Evolutionary conservation across 805 yeast species (phyloP).

Genomic region (Kazachstania bromeliacearum): DNA sequence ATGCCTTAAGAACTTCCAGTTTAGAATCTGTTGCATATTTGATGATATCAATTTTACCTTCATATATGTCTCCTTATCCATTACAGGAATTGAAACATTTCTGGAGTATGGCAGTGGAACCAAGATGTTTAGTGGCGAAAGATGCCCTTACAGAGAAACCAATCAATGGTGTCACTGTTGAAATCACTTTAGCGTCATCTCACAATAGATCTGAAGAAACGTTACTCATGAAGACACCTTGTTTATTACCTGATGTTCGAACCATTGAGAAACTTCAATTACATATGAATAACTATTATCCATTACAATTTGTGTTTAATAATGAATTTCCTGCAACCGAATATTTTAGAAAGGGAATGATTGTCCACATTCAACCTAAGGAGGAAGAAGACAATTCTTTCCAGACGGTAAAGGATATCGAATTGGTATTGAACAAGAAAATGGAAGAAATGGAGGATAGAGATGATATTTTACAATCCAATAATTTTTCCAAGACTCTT

Average conservation of each 20-base stretch:
- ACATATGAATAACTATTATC: slow-evolving; percentile 41
- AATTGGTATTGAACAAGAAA: too few species aligned
- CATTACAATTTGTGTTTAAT: slow-evolving; percentile 35
- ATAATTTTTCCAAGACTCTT: slow-evolving; percentile 4
- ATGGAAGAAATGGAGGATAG: slow-evolving; percentile 5
- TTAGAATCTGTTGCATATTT: slow-evolving; percentile 35
- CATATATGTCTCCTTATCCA: slow-evolving; percentile 35
- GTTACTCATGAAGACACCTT: slow-evolving; percentile 48
- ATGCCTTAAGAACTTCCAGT: slow-evolving; percentile 56
- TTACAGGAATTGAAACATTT: slow-evolving; percentile 81
- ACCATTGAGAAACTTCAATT: slow-evolving; percentile 42
- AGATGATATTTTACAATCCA: too few species aligned
- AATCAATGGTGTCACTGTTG: slow-evolving; percentile 35
- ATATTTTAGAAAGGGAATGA: slow-evolving; percentile 23
- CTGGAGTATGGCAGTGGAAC: slow-evolving; percentile 80
- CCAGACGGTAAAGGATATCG: slow-evolving; percentile 8
- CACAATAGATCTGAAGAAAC: slow-evolving; percentile 33
- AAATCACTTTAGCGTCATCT: slow-evolving; percentile 23
- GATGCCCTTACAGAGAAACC: slow-evolving; percentile 57
- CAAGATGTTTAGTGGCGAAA: slow-evolving; percentile 68
- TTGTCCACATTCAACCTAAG: slow-evolving; percentile 19
- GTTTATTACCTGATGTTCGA: slow-evolving; percentile 53
- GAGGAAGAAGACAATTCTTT: slow-evolving; percentile 2
- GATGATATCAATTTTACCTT: slow-evolving; percentile 68
- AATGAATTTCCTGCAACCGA: slow-evolving; percentile 17